phyloP scores from a whole-genome alignment of 2,329 filamentous ascomycete species.

The Aspergillus hortae region DNA sequence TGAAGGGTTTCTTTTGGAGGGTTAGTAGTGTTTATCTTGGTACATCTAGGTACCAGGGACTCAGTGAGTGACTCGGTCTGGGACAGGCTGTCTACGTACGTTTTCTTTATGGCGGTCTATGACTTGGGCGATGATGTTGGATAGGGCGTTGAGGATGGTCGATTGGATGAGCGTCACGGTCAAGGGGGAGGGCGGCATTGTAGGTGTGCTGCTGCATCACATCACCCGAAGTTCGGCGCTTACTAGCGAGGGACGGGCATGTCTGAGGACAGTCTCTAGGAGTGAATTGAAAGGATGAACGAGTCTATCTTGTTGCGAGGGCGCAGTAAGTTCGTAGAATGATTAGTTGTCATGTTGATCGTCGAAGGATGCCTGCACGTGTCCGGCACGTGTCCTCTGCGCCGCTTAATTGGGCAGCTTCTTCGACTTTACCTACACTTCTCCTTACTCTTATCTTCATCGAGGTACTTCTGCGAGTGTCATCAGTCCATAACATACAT shows the following conservation, averaged over 20 bases:
- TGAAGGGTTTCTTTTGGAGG: conserved; percentile 47
- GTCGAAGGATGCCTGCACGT: not conserved
- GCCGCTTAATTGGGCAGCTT: not conserved
- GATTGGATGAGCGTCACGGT: conserved; percentile 35
- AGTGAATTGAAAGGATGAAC: too few relatives aligned
- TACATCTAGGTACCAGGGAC: not conserved
- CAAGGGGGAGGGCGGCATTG: conserved; percentile 26
- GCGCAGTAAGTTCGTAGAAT: too few relatives aligned
- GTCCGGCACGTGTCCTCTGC: conserved; percentile 4
- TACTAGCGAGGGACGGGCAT: not conserved
- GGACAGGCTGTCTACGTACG: conserved; percentile 17
- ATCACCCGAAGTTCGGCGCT: too few relatives aligned
- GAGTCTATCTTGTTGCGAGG: too few relatives aligned
- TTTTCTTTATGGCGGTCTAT: conserved; percentile 34
- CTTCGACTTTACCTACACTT: not conserved
- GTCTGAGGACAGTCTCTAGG: too few relatives aligned
- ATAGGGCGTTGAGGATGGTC: conserved; percentile 35
- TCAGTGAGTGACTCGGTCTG: too few relatives aligned
- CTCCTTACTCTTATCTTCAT: too few relatives aligned
- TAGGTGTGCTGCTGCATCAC: not conserved
- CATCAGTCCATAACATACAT: not conserved
- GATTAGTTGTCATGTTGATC: not conserved
- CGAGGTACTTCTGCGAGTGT: not conserved
- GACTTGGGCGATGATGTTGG: conserved; percentile 37
- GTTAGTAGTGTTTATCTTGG: not conserved